Evolutionary conservation across 768 basidiomycete genomes (phyloP).

Genomic region (Termitomyces sp.): DNA sequence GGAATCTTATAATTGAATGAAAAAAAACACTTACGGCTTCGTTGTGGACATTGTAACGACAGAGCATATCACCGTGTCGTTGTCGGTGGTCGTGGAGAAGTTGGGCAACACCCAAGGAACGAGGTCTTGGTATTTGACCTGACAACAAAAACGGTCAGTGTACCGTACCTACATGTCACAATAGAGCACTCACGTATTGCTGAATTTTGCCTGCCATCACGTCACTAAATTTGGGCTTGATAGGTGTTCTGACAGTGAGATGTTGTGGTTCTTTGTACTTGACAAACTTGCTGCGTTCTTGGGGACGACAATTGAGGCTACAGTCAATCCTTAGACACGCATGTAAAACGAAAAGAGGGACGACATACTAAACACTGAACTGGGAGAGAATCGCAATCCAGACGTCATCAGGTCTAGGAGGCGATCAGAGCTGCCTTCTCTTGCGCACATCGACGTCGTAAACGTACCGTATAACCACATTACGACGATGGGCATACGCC

Average conservation of each 20-base stretch:
- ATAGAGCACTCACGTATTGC: conserved; percentile 17
- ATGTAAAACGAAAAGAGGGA: background rate
- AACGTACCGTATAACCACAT: no score
- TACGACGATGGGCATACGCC: no score
- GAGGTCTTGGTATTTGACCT: conserved; percentile 20
- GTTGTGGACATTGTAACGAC: conserved; percentile 37
- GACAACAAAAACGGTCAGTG: background rate
- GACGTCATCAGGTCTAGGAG: conserved; percentile 37
- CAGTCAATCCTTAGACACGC: background rate
- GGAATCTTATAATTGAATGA: background rate
- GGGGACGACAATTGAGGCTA: conserved; percentile 29
- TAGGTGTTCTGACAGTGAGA: no score
- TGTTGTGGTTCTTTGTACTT: conserved; percentile 19
- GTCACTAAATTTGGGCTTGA: no score
- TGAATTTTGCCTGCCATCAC: conserved; percentile 20
- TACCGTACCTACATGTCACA: conserved; percentile 14
- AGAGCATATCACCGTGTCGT: conserved; percentile 30
- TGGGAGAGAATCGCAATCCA: conserved; percentile 38
- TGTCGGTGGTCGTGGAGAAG: conserved; percentile 38
- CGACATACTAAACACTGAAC: conserved; percentile 28
- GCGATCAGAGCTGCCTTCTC: no score
- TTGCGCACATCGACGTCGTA: no score
- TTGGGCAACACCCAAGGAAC: conserved; percentile 35
- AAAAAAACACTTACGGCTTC: conserved; percentile 14
- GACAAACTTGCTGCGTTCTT: conserved; percentile 18